These are phyloP conservation scores for Priceomyces haplophilus DNA, from an alignment of 805 yeast species.

Conservation along the genomic window DNA sequence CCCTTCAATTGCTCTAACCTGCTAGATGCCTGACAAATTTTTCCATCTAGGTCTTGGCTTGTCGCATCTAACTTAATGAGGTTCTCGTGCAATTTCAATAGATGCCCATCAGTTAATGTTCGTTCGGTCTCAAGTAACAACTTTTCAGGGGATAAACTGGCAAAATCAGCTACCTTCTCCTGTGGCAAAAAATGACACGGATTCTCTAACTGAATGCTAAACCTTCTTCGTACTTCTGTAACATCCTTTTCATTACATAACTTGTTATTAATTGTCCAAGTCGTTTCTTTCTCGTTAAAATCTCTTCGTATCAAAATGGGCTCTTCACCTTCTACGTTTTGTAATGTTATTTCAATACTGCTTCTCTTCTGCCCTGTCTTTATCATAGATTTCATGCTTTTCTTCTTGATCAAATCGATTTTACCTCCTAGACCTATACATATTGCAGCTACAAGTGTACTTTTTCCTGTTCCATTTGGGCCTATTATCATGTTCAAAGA, in stretches of 20 bases:
- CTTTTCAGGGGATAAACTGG: slow-evolving; percentile 72
- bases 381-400: slow-evolving; percentile 66
- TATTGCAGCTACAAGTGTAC: slow-evolving; percentile 88
- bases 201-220: slow-evolving; percentile 84
- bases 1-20: slow-evolving; percentile 31
- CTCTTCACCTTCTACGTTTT: slow-evolving; percentile 33
- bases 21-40: slow-evolving; percentile 25
- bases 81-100: slow-evolving; percentile 54
- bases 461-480: slow-evolving; percentile 95
- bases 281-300: slow-evolving; percentile 45
- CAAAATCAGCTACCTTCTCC: slow-evolving; percentile 91
- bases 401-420: slow-evolving; percentile 67
- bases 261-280: slow-evolving; percentile 49
- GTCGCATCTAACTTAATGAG: slow-evolving; percentile 51
- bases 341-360: slow-evolving; percentile 49
- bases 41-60: slow-evolving; percentile 24
- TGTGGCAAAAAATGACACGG: slow-evolving; percentile 94
- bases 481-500: slow-evolving; percentile 88
- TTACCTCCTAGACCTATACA: slow-evolving; percentile 86
- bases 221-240: slow-evolving; percentile 39
- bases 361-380: slow-evolving; percentile 57
- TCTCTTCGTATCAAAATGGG: slow-evolving; percentile 44
- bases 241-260: slow-evolving; percentile 44
- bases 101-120: slow-evolving; percentile 63
- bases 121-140: slow-evolving; percentile 75